Base-by-base conservation (phyloP, 1,284 basidiomycete genomes). In the Ustilago lituana region DNA sequence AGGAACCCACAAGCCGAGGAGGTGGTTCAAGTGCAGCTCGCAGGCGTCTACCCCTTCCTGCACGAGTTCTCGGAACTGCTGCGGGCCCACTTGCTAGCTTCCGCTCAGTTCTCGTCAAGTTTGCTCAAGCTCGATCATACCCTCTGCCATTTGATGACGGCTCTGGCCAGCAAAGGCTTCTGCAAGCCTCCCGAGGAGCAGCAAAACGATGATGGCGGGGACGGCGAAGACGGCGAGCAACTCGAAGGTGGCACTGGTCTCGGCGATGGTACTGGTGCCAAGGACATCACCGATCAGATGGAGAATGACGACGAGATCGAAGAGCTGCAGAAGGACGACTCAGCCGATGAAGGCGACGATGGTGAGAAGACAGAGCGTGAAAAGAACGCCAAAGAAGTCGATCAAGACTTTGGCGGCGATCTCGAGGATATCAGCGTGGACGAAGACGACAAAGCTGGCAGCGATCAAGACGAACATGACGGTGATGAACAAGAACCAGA, bases 281-380 rank as follows among this genome's bases (percentile, higher is more conserved):
- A 97, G 82, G 80, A 82, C 56, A 68, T 82, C 54, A 78, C 78
- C 10, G 78, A 82, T 45, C 76, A 79, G 41, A 73, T 82, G 57
- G 58, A 80, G 24, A 79, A 98, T 61, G 94, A 98, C 82, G 91
- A 91, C 77, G 93, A 96, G 78, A 91, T 98, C 27, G 96, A 99
- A 81, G 96, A 96, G 2, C 85, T 98, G 19, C 88, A 90, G 48
- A 68, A 73, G 39, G 76, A 86, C 14, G 84, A 87, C 12, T 85
- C 88, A 11, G 87, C 89, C 46, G 87, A 90, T 47, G 88, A 91
- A 51, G 77, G 77, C 12, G 67, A 88, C 87, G 73, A 82, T 19
- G 65, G 58, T 19, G 63, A 69, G 33, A 74, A 74, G 54, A 71
- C 69, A 6, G 66, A 78, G 73, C 86, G 91, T 54, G 83, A 86